These are phyloP conservation scores for Trichoderma breve DNA, from an alignment of 2,329 filamentous ascomycete genomes.

Conservation along the genomic window DNA sequence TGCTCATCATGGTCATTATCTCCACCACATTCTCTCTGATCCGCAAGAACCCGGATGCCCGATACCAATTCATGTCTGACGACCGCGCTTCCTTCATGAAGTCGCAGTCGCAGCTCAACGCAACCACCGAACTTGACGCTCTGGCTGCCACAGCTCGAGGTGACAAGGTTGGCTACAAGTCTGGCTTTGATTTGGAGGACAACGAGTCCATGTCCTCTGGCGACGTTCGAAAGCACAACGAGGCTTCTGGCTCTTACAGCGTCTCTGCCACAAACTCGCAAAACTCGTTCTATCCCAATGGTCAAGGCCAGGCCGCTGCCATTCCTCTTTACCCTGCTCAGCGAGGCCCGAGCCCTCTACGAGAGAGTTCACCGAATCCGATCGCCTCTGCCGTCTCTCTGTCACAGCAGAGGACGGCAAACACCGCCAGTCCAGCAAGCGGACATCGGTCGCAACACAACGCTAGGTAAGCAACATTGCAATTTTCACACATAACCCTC, in stretches of 20 bases:
- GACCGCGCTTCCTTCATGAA: constrained; percentile 98
- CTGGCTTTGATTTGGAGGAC: constrained; percentile 40
- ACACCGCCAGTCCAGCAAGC: constrained; percentile 36
- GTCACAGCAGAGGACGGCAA: constrained; percentile 31
- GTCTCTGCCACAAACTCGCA: constrained; percentile 30
- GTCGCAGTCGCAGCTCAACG: constrained; percentile 75
- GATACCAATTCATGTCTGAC: constrained; percentile 95
- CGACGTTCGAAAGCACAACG: constrained; percentile 38
- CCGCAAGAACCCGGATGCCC: constrained; percentile 89
- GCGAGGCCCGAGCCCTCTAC: constrained; percentile 37
- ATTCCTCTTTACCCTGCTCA: constrained; percentile 44
- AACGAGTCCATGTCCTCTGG: constrained; percentile 41
- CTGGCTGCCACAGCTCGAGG: constrained; percentile 85
- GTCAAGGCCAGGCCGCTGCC: constrained; percentile 39
- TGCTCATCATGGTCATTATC: constrained; percentile 73
- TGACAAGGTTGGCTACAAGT: constrained; percentile 60
- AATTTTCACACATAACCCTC: background rate
- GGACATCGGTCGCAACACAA: constrained; percentile 40
- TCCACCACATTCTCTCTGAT: constrained; percentile 68
- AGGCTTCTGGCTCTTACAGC: constrained; percentile 26
- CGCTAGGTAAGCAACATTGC: constrained; percentile 34
- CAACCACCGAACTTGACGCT: constrained; percentile 84
- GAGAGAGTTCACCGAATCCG: constrained; percentile 36
- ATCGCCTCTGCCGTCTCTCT: constrained; percentile 27
- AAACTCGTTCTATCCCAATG: constrained; percentile 30